phyloP scores from a whole-genome alignment of 2,329 filamentous ascomycete species.

The Diaporthe vaccinii region DNA sequence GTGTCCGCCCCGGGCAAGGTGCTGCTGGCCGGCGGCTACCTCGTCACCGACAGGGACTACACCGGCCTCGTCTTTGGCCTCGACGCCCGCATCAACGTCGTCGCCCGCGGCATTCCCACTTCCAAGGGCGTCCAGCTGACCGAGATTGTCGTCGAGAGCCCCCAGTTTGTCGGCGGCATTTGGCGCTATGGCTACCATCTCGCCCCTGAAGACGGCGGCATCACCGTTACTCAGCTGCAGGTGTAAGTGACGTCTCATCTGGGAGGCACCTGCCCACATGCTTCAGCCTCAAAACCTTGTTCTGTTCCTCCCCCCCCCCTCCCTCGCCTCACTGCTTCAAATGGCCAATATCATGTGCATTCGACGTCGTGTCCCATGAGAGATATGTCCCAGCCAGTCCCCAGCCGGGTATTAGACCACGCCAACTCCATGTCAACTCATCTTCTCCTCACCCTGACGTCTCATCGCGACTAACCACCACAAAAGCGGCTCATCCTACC shows the following conservation, averaged over 20 bases:
- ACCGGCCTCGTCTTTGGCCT: constrained; percentile 81
- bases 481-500: constrained; percentile 58
- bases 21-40: constrained; percentile 92
- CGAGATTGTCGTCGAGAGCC: constrained; percentile 89
- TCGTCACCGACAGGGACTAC: constrained; percentile 90
- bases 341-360: not conserved
- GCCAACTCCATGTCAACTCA: not conserved
- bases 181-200: constrained; percentile 90
- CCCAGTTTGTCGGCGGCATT: constrained; percentile 87
- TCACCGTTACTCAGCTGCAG: constrained; percentile 83
- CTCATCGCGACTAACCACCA: constrained; percentile 29
- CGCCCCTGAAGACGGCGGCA: constrained; percentile 79
- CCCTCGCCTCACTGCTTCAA: not conserved
- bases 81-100: constrained; percentile 75
- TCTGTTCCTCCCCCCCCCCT: not conserved
- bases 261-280: not conserved
- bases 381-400: not conserved
- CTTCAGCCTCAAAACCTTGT: constrained; percentile 10
- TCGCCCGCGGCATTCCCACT: constrained; percentile 69
- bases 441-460: not conserved
- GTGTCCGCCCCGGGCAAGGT: constrained; percentile 97
- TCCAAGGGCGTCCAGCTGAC: constrained; percentile 73
- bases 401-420: not conserved
- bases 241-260: constrained; percentile 69
- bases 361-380: not conserved